Evolutionary conservation across 345 rosid species (phyloP), one percentile per base, ranked within the genome.

Genomic region (Hypericum perforatum): DNA sequence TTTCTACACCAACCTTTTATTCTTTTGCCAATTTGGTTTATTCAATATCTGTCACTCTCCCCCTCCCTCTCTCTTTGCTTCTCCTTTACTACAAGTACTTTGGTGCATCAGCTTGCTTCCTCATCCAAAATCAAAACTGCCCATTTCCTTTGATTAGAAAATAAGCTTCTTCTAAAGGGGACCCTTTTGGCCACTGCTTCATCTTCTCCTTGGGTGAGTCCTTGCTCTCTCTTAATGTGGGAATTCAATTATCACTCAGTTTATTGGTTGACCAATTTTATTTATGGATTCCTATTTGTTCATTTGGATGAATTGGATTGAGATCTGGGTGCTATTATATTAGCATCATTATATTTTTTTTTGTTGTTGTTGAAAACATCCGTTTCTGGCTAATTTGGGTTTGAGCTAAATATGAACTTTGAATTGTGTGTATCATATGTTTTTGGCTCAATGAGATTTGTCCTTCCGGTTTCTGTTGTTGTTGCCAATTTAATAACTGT

Each of bases 21-120:
- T 66, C 60, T 60, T 42, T 11, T 58, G 40, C 56, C 41, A 8
- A 41, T 49, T 52, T 5, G 39, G 39, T 7, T 38, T 43, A 39
- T 60, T 29, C 10, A 11, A 49, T 36, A 45, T 32, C 12, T 47
- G 41, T 52, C 42, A 16, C 47, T 12, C 15, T 38, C 43, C 5
- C 22, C 38, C 63, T 10, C 61, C 58, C 43, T 7, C 22, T 41
- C 63, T 10, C 61, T 61, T 73, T 72, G 52, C 89, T 71, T 79
- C 81, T 63, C 47, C 69, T 77, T 64, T 58, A 77, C 89, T 60
- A 13, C 75, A 54, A 47, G 46, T 50, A 16, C 60, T 40, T 39
- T 37, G 32, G 39, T 42, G 32, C 57, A 36, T 53, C 71, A 40
- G 58, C 60, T 42, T 60, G 37, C 43, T 11, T 37, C 41, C 52